A percentile compares a stretch with the other conserved stretches of the same genome.
phyloP scores from a whole-genome alignment of 306 rosid genomes.

The Gynostemma pentaphyllum region DNA sequence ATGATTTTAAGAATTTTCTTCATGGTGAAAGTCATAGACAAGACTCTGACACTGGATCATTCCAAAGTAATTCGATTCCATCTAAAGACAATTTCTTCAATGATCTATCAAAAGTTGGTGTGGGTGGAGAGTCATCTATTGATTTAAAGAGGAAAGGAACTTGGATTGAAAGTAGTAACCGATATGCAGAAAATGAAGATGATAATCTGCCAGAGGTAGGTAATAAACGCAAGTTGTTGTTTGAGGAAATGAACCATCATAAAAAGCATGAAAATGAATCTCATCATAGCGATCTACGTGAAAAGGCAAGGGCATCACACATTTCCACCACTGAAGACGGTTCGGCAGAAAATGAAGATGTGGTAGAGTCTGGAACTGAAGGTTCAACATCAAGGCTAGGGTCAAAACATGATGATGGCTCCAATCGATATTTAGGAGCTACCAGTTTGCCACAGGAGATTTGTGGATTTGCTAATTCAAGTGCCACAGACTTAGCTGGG shows the following conservation, averaged over 20 bases:
- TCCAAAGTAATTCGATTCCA: conserved; percentile 43
- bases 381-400: conserved; percentile 48
- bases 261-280: conserved; percentile 45
- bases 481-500: conserved; percentile 39
- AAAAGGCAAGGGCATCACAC: conserved; percentile 58
- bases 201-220: conserved; percentile 44
- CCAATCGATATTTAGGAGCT: conserved; percentile 27
- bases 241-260: conserved; percentile 11
- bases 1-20: conserved; percentile 68
- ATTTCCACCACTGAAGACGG: conserved; percentile 73
- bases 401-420: conserved; percentile 3
- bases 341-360: conserved; percentile 91
- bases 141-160: conserved; percentile 60
- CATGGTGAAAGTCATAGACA: conserved; percentile 52
- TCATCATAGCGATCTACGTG: conserved; percentile 46
- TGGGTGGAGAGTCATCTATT: conserved; percentile 42
- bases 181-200: conserved; percentile 48
- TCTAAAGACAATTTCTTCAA: conserved; percentile 76
- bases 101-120: conserved; percentile 59
- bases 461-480: conserved; percentile 21
- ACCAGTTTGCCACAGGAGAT: conserved; percentile 50
- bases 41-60: conserved; percentile 40
- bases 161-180: conserved; percentile 40
- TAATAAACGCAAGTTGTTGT: conserved; percentile 52
- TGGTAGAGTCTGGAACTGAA: conserved; percentile 89